Evolutionary conservation across 306 rosid species (phyloP).

Genomic region (apple (Malus domestica)): DNA sequence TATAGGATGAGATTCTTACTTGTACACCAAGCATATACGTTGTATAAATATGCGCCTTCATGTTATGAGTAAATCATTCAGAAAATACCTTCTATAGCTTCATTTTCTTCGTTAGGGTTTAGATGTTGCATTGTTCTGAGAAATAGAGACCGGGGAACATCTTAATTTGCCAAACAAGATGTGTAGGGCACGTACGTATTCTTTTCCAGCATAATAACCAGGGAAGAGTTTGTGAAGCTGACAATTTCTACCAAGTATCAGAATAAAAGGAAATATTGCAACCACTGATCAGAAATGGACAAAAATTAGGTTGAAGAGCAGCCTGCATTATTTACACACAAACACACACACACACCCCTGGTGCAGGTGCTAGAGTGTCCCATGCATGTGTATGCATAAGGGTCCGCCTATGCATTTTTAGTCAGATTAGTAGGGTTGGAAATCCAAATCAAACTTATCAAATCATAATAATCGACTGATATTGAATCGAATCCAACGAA

Average conservation of each 20-base stretch:
- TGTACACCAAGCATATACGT: no score
- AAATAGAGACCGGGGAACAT: background rate
- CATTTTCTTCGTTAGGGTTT: background rate
- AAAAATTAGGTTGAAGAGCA: background rate
- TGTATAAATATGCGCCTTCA: no score
- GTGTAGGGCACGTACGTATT: background rate
- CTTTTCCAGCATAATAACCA: background rate
- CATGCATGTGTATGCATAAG: background rate
- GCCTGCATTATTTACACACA: background rate
- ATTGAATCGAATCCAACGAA: background rate
- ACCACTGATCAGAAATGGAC: background rate
- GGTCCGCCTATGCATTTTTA: background rate
- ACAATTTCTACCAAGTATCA: background rate
- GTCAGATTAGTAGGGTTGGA: background rate
- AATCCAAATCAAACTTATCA: background rate
- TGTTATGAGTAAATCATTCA: no score
- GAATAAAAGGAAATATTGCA: background rate
- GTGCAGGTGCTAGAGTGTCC: background rate
- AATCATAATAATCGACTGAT: background rate
- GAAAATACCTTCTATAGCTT: background rate
- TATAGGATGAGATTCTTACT: no score
- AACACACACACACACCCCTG: background rate
- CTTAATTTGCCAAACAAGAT: background rate
- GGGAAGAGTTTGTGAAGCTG: background rate
- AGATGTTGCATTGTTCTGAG: background rate